phyloP scores from a whole-genome alignment of 108 stramenopile species.

The Nitzschia palea region DNA sequence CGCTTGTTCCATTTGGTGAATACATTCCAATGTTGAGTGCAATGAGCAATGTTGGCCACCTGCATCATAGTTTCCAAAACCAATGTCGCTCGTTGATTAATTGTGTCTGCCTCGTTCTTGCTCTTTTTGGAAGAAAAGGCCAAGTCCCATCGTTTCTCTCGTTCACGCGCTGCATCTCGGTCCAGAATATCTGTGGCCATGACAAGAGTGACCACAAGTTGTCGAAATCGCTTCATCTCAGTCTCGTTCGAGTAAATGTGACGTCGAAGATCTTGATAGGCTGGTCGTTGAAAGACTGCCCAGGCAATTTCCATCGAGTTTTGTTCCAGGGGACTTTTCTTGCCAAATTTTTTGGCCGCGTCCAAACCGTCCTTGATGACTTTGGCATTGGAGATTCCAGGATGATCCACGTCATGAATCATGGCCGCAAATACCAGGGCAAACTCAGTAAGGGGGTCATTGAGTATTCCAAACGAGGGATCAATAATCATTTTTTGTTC shows the following conservation, averaged over 20 bases:
- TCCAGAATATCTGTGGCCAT: slow-evolving; percentile 56
- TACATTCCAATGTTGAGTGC: slow-evolving; percentile 50
- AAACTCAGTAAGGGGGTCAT: slow-evolving; percentile 49
- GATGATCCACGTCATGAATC: slow-evolving; percentile 60
- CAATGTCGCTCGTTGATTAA: slow-evolving; percentile 33
- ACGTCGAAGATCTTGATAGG: slow-evolving; percentile 23
- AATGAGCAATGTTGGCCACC: slow-evolving; percentile 54
- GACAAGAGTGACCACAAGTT: slow-evolving; percentile 42
- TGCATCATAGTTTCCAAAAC: slow-evolving; percentile 59
- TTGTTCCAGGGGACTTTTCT: slow-evolving; percentile 45
- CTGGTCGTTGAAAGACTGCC: slow-evolving; percentile 36
- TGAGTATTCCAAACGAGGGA: slow-evolving; percentile 43
- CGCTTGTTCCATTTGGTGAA: slow-evolving; percentile 64
- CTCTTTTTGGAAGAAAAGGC: slow-evolving; percentile 27
- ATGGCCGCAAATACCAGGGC: slow-evolving; percentile 60
- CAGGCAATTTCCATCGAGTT: slow-evolving; percentile 48
- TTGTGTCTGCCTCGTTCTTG: neutral
- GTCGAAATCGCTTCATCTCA: slow-evolving; percentile 37
- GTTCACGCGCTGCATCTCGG: slow-evolving; percentile 17
- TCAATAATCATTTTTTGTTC: neutral
- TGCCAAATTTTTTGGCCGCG: slow-evolving; percentile 27
- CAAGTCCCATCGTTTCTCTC: slow-evolving; percentile 43
- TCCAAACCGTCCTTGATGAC: slow-evolving; percentile 43
- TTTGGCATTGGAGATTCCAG: slow-evolving; percentile 47
- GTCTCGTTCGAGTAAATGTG: slow-evolving; percentile 27